Percentiles rank a stretch among this genome's conserved stretches.
Conservation (phyloP, 768 basidiomycete species). For the Termitomyces sp. region DNA sequence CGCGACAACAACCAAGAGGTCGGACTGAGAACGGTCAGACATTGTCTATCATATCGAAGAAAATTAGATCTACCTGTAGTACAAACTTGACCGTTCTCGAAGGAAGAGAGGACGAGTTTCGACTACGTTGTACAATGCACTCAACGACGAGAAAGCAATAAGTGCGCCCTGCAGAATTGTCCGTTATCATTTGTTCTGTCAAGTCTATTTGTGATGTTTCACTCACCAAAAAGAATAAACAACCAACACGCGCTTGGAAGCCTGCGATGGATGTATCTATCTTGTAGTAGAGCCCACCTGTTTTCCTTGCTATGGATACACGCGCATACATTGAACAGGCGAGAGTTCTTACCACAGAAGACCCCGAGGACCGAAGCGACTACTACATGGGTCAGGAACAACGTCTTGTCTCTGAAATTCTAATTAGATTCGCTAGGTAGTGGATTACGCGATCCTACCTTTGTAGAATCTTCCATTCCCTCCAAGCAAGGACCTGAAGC, state of each 20-base stretch:
- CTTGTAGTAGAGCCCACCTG: conserved; percentile 84
- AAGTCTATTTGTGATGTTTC: not conserved
- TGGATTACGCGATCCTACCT: conserved; percentile 36
- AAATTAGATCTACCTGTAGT: conserved; percentile 63
- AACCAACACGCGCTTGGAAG: conserved; percentile 92
- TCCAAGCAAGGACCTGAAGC: conserved; percentile 71
- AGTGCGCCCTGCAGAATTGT: conserved; percentile 64
- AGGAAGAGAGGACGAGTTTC: conserved; percentile 84
- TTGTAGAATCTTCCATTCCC: conserved; percentile 83
- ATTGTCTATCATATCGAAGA: not conserved
- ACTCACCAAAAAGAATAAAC: conserved; percentile 84
- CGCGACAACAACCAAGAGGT: conserved; percentile 90
- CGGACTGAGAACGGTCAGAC: conserved; percentile 46
- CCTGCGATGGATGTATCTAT: conserved; percentile 83
- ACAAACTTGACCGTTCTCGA: conserved; percentile 80
- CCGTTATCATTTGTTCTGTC: not conserved
- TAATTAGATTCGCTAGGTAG: not conserved
- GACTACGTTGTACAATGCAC: conserved; percentile 86
- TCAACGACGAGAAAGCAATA: conserved; percentile 87
- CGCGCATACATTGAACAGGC: not conserved
- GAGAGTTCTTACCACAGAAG: conserved; percentile 63
- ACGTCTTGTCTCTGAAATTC: conserved; percentile 68
- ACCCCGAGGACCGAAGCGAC: conserved; percentile 75
- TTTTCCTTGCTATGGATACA: not conserved
- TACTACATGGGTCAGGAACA: conserved; percentile 76